These are phyloP conservation scores for Clarireedia monteithiana DNA, from an alignment of 2,329 filamentous ascomycete species.

Conservation along the genomic window DNA sequence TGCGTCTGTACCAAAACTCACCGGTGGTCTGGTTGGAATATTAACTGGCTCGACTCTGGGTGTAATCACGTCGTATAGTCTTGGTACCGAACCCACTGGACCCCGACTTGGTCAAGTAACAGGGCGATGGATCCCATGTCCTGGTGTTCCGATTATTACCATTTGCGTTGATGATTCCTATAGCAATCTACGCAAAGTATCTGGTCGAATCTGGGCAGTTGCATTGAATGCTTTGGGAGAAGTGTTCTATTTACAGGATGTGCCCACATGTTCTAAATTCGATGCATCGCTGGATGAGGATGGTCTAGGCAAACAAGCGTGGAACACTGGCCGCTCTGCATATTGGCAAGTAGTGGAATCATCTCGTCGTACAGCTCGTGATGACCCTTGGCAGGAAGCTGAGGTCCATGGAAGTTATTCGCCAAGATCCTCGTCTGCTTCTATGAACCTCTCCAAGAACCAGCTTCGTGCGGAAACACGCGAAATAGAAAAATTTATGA, in stretches of 20 bases:
- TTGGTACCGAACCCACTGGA: conserved; percentile 45
- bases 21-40: conserved; percentile 73
- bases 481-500: conserved; percentile 72
- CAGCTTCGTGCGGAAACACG: conserved; percentile 70
- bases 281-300: conserved; percentile 38
- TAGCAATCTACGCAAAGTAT: conserved; percentile 58
- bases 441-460: conserved; percentile 60
- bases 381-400: conserved; percentile 65
- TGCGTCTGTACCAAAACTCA: conserved; percentile 58
- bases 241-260: conserved; percentile 72
- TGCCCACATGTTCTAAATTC: conserved; percentile 49
- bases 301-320: conserved; percentile 59
- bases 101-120: conserved; percentile 72
- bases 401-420: conserved; percentile 68
- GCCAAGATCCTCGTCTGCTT: conserved; percentile 67
- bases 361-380: conserved; percentile 63
- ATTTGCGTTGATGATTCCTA: conserved; percentile 81
- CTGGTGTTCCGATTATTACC: conserved; percentile 83
- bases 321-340: conserved; percentile 70
- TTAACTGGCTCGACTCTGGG: conserved; percentile 78
- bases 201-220: conserved; percentile 78
- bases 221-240: conserved; percentile 92
- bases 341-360: conserved; percentile 76
- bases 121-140: conserved; percentile 82
- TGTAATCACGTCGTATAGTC: conserved; percentile 71